Conservation (phyloP, 305 asterid genomes). For the Euphrasia arctica region DNA sequence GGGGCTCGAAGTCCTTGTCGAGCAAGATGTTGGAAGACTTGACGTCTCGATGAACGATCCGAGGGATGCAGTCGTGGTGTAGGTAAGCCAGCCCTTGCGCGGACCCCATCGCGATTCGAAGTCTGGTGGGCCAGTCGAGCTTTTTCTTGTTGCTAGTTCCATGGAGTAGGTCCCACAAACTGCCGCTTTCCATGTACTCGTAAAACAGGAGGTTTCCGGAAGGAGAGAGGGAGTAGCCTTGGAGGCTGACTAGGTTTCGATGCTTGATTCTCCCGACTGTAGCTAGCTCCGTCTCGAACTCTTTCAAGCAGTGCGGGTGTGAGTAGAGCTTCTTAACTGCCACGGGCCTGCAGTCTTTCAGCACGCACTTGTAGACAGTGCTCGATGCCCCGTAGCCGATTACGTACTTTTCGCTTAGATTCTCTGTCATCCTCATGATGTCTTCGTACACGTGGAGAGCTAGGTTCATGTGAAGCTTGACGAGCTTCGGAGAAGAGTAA, state of each 20-base stretch:
- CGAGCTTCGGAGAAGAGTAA: slow-evolving; percentile 58
- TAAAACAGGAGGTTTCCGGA: slow-evolving; percentile 84
- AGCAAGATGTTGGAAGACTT: slow-evolving; percentile 87
- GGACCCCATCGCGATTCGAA: slow-evolving; percentile 71
- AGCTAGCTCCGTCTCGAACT: slow-evolving; percentile 88
- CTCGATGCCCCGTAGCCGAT: slow-evolving; percentile 96
- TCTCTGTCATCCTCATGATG: slow-evolving; percentile 97
- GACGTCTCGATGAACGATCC: slow-evolving; percentile 91
- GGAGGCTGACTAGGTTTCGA: slow-evolving; percentile 88
- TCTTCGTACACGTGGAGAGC: slow-evolving; percentile 97
- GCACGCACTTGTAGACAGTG: slow-evolving; percentile 89
- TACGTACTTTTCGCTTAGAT: slow-evolving; percentile 83
- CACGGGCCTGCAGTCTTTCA: slow-evolving; percentile 90
- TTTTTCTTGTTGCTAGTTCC: slow-evolving; percentile 73
- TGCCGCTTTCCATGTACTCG: slow-evolving; percentile 99
- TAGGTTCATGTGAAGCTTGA: slow-evolving; percentile 97
- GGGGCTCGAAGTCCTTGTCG: slow-evolving; percentile 77
- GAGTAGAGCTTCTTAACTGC: slow-evolving; percentile 92
- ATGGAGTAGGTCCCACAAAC: slow-evolving; percentile 95
- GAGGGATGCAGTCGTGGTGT: slow-evolving; percentile 95
- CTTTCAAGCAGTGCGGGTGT: slow-evolving; percentile 80
- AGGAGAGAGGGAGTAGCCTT: slow-evolving; percentile 89
- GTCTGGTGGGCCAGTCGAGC: slow-evolving; percentile 78
- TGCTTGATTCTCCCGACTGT: slow-evolving; percentile 95
- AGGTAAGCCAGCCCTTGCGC: slow-evolving; percentile 94